A percentile compares a stretch with the other conserved stretches of the same genome.
These are phyloP conservation scores for Miscanthus sacchariflorus DNA, from an alignment of 202 grass and related monocot species.

Conservation along the genomic window DNA sequence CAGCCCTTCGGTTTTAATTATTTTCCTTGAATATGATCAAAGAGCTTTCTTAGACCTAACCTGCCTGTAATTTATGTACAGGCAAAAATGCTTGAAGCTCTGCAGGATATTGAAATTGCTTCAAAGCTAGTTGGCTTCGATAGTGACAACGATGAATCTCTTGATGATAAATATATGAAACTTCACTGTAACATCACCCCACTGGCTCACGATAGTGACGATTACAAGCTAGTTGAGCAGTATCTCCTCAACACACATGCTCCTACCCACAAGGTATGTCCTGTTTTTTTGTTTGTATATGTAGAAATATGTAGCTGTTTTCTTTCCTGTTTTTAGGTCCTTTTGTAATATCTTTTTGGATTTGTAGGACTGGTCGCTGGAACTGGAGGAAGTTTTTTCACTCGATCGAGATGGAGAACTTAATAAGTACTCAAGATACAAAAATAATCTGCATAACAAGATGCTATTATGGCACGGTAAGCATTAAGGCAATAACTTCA, in stretches of 20 bases:
- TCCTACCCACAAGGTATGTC: slow-evolving; percentile 90
- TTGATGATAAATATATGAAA: slow-evolving; percentile 93
- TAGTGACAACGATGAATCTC: slow-evolving; percentile 71
- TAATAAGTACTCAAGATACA: slow-evolving; percentile 76
- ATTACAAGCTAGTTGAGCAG: slow-evolving; percentile 83
- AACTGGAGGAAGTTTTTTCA: slow-evolving; percentile 90
- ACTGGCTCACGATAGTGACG: slow-evolving; percentile 77
- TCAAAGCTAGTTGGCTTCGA: slow-evolving; percentile 95
- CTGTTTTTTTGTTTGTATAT: slow-evolving; percentile 24
- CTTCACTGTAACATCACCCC: slow-evolving; percentile 77
- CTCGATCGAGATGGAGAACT: slow-evolving; percentile 90
- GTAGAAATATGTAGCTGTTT: neutral
- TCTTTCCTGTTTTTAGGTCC: neutral
- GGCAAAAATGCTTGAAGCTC: slow-evolving; percentile 97
- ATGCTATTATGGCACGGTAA: slow-evolving; percentile 99
- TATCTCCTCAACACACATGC: slow-evolving; percentile 94
- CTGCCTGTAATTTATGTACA: slow-evolving; percentile 42
- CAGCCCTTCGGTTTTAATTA: neutral
- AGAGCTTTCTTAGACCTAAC: slow-evolving; percentile 35
- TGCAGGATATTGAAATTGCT: slow-evolving; percentile 99
- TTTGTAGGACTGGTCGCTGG: slow-evolving; percentile 88
- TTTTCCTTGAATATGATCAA: slow-evolving; percentile 26
- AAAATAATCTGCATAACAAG: slow-evolving; percentile 85
- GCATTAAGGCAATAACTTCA: slow-evolving; percentile 31
- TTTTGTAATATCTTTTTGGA: slow-evolving; percentile 6